Evolutionary conservation across 1,284 basidiomycete genomes (phyloP), one percentile per base, ranked within the genome.

Genomic region (Tremellales sp.): DNA sequence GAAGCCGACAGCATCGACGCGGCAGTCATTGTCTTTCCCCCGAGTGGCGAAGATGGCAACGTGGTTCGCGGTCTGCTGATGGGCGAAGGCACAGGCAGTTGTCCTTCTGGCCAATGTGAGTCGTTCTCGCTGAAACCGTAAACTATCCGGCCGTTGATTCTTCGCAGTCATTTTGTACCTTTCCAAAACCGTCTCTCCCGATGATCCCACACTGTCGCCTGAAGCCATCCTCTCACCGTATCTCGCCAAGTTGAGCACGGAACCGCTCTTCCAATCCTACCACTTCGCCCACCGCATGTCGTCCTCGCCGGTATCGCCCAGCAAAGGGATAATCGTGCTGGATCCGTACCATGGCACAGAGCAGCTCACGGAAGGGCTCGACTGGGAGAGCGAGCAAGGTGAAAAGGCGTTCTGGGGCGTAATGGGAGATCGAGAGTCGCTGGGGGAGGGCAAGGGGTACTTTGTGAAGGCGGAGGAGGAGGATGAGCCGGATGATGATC

Each of bases 11-110:
- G 58, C 25, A 57, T 70, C 7, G 70, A 91, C 62, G 85, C 85
- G 8, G 81, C 81, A 1, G 68, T 94, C 3, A 61, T 93, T 8
- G 78, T 95, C 4, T 91, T 95, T 56, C 90, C 92, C 0, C 91
- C 93, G 0, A n/a, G n/a, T n/a, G n/a, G n/a, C n/a, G 75, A 73
- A 0, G 78, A 77, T 1, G 60, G 84, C 2, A 49, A 66, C 0
- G 72, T 85, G 1, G 87, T 85, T 2, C 82, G 83, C 40, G 83
- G 78, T 0, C 72, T 93, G 40, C 73, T 89, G 41, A 84, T 85
- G 33, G 94, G 93, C 6, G 82, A 87, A 62, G 86, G 84, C 8
- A 90, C 86, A 1, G 81, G 93, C 72, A 85, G 87, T 7, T 82
- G 88, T 46, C 94, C 94, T 0, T 75, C 79, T 44, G 87, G 84